These are phyloP conservation scores for Paramecium sonneborni DNA, from an alignment of 73 alveolate species.

Conservation along the genomic window DNA sequence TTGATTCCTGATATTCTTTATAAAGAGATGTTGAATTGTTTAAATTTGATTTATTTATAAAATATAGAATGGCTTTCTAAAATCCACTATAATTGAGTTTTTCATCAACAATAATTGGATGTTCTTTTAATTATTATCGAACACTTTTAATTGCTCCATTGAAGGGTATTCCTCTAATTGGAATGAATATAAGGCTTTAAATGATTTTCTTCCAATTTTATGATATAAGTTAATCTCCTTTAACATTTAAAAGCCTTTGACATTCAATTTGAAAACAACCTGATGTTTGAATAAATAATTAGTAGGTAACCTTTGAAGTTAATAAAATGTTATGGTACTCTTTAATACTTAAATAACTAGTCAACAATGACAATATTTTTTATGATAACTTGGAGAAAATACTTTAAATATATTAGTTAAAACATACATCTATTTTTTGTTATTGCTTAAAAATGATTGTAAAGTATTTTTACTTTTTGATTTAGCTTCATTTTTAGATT, in stretches of 20 bases:
- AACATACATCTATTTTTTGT: background rate
- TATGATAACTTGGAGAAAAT: background rate
- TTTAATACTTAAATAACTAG: background rate
- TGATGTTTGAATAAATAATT: background rate
- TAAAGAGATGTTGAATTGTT: background rate
- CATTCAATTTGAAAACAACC: background rate
- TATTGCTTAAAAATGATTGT: background rate
- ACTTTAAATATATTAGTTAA: background rate
- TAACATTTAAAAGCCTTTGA: background rate
- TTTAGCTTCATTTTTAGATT: background rate
- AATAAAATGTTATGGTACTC: background rate
- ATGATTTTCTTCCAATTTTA: background rate
- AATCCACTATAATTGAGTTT: background rate
- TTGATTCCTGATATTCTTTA: background rate
- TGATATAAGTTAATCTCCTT: background rate
- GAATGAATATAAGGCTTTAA: background rate
- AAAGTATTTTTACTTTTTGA: background rate
- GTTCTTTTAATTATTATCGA: background rate
- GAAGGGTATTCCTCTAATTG: constrained; percentile 24
- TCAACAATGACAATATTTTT: background rate
- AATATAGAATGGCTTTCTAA: constrained; percentile 53
- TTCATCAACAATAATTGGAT: background rate
- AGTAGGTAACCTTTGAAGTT: background rate
- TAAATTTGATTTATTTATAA: background rate
- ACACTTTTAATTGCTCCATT: constrained; percentile 15